A percentile compares a stretch with the other conserved stretches of the same genome.
Conservation (phyloP, 768 basidiomycete species). For the Serendipita sp. region DNA sequence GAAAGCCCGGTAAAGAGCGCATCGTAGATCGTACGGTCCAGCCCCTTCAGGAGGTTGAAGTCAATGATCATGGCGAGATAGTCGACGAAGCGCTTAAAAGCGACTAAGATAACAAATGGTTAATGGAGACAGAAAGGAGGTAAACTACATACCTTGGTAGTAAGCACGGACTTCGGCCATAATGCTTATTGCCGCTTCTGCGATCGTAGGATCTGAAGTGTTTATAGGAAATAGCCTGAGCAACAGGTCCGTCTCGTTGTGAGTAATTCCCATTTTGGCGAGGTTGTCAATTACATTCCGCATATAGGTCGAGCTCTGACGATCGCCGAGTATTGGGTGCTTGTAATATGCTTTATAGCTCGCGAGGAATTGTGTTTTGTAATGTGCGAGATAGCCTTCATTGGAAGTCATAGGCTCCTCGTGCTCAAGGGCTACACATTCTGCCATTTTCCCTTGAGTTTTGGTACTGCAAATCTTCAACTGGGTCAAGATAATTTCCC, state of each 20-base stretch:
- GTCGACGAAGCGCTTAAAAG: conserved; percentile 44
- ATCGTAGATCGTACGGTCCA: conserved; percentile 30
- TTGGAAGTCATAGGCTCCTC: conserved; percentile 36
- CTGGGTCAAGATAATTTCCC: conserved; percentile 36
- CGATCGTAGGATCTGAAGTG: not conserved
- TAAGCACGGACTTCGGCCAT: conserved; percentile 62
- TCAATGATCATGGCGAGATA: conserved; percentile 42
- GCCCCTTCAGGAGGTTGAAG: conserved; percentile 29
- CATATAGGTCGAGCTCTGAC: not conserved
- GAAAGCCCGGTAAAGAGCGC: conserved; percentile 32
- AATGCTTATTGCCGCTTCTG: conserved; percentile 34
- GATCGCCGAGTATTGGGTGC: not conserved
- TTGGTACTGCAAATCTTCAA: conserved; percentile 27
- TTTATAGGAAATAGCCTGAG: conserved; percentile 35
- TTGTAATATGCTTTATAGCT: conserved; percentile 18
- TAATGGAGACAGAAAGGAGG: not conserved
- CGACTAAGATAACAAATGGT: conserved; percentile 23
- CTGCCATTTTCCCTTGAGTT: conserved; percentile 28
- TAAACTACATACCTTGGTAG: conserved; percentile 43
- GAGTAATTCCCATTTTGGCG: conserved; percentile 20
- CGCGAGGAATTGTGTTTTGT: conserved; percentile 29
- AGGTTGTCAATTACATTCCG: not conserved
- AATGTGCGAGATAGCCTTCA: conserved; percentile 34
- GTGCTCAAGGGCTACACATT: conserved; percentile 34
- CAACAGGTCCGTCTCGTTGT: conserved; percentile 28